Evolutionary conservation across 768 basidiomycete species (phyloP), one percentile per base, ranked within the genome.

Genomic region (Saitozyma sp.): DNA sequence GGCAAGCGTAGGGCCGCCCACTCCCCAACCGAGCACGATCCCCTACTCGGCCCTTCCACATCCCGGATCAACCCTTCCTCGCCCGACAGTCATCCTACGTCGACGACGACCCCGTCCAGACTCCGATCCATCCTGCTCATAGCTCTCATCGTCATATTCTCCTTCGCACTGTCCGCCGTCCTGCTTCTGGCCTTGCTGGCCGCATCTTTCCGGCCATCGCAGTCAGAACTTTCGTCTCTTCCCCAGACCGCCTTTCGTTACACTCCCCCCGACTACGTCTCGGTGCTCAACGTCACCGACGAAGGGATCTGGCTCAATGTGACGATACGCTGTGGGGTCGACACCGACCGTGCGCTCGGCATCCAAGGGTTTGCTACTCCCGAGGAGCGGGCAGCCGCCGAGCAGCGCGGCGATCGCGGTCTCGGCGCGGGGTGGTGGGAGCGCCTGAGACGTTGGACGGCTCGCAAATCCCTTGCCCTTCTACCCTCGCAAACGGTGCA

Each of bases 351-450:
- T 4, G 69, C 71, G 0, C 41, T 80, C 8, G 79, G 78, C 2
- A 59, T 79, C 8, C 50, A 64, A n/a, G 46, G 9, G 3, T 65
- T 58, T 49, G 9, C 5, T 1, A 65, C 39, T 20, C 40, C 54
- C 11, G 52, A 68, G 16, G 70, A 66, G 16, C 61, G 63, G 56
- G 42, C 50, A 1, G 48, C 42, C 14, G 71, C 64, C 4, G 56
- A 17, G 37, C 20, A 46, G 14, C 57, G 59, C 19, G 75, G 71
- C 11, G 68, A 69, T 42, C 56, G 68, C 52, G 74, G 67, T 1
- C 54, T 54, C 16, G 74, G 73, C 7, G 67, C 70, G 16, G 66
- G 17, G 1, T 76, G 75, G 79, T 75, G 74, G 76, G 77, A 79
- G 57, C 53, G 50, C 29, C 10, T 76, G 19, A 46, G 78, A 29